Percentiles rank a stretch among this genome's conserved stretches.
Conservation (phyloP, 257 asterid species). For the Paulownia fortunei region DNA sequence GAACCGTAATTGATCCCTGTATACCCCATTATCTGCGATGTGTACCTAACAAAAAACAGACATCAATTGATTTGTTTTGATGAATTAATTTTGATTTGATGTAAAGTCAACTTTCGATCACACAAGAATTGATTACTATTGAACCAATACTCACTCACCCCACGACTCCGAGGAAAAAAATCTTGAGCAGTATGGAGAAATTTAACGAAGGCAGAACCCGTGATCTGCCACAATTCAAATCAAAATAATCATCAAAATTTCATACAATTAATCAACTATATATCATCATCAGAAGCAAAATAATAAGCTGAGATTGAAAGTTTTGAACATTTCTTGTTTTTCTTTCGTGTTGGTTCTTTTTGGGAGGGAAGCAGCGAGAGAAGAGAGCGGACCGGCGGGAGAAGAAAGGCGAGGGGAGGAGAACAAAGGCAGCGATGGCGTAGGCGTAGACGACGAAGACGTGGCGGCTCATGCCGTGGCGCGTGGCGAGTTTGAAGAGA, state of each 20-base stretch:
- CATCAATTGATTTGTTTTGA: background rate
- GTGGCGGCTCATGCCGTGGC: constrained; percentile 72
- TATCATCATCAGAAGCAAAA: background rate
- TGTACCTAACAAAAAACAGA: constrained; percentile 42
- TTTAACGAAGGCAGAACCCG: constrained; percentile 59
- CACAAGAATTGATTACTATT: background rate
- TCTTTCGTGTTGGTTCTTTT: too few relatives aligned
- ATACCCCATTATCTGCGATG: constrained; percentile 72
- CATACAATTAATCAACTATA: background rate
- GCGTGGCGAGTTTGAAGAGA: constrained; percentile 75
- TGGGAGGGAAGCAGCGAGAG: too few relatives aligned
- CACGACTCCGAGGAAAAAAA: constrained; percentile 68
- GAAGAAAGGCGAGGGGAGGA: constrained; percentile 71
- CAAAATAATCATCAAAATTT: background rate
- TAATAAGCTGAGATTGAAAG: background rate
- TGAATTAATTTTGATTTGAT: background rate
- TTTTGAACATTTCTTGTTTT: background rate
- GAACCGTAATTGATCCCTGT: constrained; percentile 70
- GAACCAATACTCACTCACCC: constrained; percentile 54
- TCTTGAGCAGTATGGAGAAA: constrained; percentile 55
- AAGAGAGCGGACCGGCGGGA: constrained; percentile 46
- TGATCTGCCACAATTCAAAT: constrained; percentile 52
- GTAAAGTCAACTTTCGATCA: background rate
- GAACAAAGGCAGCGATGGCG: constrained; percentile 70
- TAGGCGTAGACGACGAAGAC: constrained; percentile 81